Conservation (phyloP, 805 yeast species). For the Barnettozyma vustinii region DNA sequence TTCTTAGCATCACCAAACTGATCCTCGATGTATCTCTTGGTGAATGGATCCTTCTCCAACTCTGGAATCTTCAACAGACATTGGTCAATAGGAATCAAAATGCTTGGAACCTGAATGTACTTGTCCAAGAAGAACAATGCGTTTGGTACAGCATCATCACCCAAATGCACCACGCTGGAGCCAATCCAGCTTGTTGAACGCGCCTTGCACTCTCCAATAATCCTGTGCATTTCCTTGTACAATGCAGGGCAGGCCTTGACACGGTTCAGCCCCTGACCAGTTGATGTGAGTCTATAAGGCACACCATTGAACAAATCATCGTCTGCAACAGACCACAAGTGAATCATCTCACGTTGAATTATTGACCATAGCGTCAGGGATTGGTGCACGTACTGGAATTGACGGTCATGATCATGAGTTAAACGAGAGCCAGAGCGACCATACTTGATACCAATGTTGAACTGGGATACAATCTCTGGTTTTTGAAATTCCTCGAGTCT, state of each 20-base stretch:
- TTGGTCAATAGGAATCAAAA: slow-evolving; percentile 65
- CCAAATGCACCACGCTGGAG: slow-evolving; percentile 72
- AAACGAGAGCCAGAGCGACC: slow-evolving; percentile 68
- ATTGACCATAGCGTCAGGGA: slow-evolving; percentile 72
- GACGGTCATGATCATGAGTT: slow-evolving; percentile 69
- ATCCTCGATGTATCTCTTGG: slow-evolving; percentile 44
- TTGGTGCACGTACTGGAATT: slow-evolving; percentile 69
- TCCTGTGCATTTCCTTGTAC: slow-evolving; percentile 63
- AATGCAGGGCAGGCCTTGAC: slow-evolving; percentile 69
- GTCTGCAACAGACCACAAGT: slow-evolving; percentile 73
- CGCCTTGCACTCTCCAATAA: slow-evolving; percentile 59
- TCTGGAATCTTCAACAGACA: slow-evolving; percentile 51
- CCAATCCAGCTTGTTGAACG: slow-evolving; percentile 72
- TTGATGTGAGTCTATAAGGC: slow-evolving; percentile 54
- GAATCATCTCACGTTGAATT: slow-evolving; percentile 73
- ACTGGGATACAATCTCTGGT: slow-evolving; percentile 36
- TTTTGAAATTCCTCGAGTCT: slow-evolving; percentile 43
- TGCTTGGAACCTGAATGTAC: slow-evolving; percentile 74
- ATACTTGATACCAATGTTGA: slow-evolving; percentile 55
- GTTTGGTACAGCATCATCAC: slow-evolving; percentile 82
- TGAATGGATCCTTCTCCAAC: slow-evolving; percentile 42
- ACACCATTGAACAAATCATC: slow-evolving; percentile 56
- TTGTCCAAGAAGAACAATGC: slow-evolving; percentile 76
- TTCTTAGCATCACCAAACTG: slow-evolving; percentile 54
- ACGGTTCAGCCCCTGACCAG: slow-evolving; percentile 80